Conservation (phyloP, 2,329 filamentous ascomycete species). For the Camillea tinctor region DNA sequence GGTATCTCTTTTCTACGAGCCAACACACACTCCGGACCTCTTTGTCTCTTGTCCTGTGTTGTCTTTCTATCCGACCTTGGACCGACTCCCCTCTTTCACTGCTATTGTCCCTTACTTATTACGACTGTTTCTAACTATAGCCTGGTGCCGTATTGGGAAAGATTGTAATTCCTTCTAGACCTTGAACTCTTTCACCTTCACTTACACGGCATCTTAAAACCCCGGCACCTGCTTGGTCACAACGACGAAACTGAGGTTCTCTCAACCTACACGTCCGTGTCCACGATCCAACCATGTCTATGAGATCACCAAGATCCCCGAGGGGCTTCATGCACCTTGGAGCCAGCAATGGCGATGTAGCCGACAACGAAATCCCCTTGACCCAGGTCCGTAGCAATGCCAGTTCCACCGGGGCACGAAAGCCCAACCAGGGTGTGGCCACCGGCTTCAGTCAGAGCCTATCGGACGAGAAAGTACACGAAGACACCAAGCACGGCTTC, state of each 20-base stretch:
- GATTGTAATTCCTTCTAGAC: neutral
- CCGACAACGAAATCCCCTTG: slow-evolving; percentile 28
- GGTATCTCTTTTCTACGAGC: neutral
- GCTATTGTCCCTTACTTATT: neutral
- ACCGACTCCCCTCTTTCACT: neutral
- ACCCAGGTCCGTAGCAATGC: slow-evolving; percentile 52
- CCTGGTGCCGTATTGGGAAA: neutral
- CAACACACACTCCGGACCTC: neutral
- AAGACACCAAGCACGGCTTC: slow-evolving; percentile 42
- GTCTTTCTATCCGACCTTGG: neutral
- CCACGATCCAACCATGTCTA: slow-evolving; percentile 24
- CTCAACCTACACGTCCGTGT: neutral
- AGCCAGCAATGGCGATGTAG: slow-evolving; percentile 16
- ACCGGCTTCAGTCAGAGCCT: slow-evolving; percentile 32
- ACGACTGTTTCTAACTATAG: neutral
- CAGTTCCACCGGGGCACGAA: slow-evolving; percentile 54
- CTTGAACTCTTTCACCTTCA: slow-evolving; percentile 6
- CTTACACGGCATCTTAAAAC: neutral
- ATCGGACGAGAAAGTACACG: slow-evolving; percentile 28
- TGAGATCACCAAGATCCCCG: slow-evolving; percentile 26
- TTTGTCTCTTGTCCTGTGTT: neutral
- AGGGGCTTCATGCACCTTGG: slow-evolving; percentile 32
- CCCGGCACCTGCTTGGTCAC: slow-evolving; percentile 4
- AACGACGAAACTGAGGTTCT: slow-evolving; percentile 2
- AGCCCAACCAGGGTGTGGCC: slow-evolving; percentile 39